Base-by-base conservation (phyloP, 2,329 filamentous ascomycete species). In the Epichloe baconii region DNA sequence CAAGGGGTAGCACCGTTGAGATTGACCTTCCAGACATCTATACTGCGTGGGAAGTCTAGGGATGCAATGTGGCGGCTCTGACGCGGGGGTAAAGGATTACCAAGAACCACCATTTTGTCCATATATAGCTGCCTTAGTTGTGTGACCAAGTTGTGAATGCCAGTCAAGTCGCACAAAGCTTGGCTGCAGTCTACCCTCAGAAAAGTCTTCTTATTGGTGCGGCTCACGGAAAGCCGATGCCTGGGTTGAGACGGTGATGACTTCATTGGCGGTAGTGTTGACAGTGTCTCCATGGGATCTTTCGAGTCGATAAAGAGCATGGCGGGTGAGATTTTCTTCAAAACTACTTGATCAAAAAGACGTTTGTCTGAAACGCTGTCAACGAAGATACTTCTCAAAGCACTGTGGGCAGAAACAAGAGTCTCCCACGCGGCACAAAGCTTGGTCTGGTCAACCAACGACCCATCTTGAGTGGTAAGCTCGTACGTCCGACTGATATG, bases 291-390 rank as follows among this genome's bases (percentile, higher is more conserved):
- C 60, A 51, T 66, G 53, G 46, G 67, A 57, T 59, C 49, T 0
- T 63, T 64, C 2, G 70, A 69, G 48, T 78, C 76, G 44, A 79
- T 69, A 49, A 78, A 78, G 4, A 78, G 63, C 70, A 78, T 77
- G 37, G 66, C 69, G 0, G 76, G 74, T 0, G 74, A 76, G 15
- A 68, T 66, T 45, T 66, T 69, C 8, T 68, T 67, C 2, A 79
- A 59, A 5, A 79, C 62, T 11, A 78, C 66, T 56, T 72, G 73
- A 52, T 78, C 74, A 52, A 72, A 78, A 0, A 78, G 61, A 0
- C 73, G 72, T 5, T 71, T 67, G 38, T 71, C 67, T 11, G 72
- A 71, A 12, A 75, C 65, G 36, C 74, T 75, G 44, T 76, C 74
- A 43, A 71, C 71, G 52, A 79, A 79, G 17, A 78, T 65, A 3